Percentiles rank a stretch among this genome's conserved stretches.
These are phyloP conservation scores for Paraleonurus japonicus DNA, from an alignment of 257 asterid genomes.

Conservation along the genomic window DNA sequence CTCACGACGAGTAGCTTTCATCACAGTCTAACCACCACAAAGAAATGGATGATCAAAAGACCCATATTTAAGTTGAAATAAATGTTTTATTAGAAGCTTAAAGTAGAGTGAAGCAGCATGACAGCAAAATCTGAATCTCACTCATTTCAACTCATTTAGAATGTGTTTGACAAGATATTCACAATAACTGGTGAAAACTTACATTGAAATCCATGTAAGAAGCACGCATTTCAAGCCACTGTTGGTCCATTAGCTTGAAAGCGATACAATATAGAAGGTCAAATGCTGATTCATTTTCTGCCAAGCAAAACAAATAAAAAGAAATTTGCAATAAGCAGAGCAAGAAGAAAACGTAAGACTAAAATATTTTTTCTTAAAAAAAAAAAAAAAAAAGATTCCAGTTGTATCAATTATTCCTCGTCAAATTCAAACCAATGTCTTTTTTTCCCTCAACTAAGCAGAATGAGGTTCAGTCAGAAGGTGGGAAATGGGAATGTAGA, in stretches of 20 bases:
- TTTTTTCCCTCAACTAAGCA: not conserved
- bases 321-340: not conserved
- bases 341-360: not conserved
- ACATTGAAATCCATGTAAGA: slow-evolving; percentile 99
- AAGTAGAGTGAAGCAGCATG: not conserved
- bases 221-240: slow-evolving; percentile 95
- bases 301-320: slow-evolving; percentile 12
- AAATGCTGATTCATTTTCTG: slow-evolving; percentile 94
- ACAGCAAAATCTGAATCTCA: not conserved
- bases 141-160: not conserved
- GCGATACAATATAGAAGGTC: slow-evolving; percentile 94
- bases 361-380: too few relatives aligned
- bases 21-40: slow-evolving; percentile 54
- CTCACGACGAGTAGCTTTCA: slow-evolving; percentile 97
- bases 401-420: not conserved
- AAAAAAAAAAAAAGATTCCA: not conserved
- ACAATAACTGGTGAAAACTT: slow-evolving; percentile 31
- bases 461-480: not conserved
- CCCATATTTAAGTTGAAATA: not conserved
- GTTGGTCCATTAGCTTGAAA: slow-evolving; percentile 97
- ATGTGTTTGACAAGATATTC: too few relatives aligned
- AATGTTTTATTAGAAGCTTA: not conserved
- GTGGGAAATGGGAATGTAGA: slow-evolving; percentile 2
- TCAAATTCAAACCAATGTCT: not conserved
- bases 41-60: not conserved